These are phyloP conservation scores for Cyclotella sp. DNA, from an alignment of 108 stramenopile species.

Conservation along the genomic window DNA sequence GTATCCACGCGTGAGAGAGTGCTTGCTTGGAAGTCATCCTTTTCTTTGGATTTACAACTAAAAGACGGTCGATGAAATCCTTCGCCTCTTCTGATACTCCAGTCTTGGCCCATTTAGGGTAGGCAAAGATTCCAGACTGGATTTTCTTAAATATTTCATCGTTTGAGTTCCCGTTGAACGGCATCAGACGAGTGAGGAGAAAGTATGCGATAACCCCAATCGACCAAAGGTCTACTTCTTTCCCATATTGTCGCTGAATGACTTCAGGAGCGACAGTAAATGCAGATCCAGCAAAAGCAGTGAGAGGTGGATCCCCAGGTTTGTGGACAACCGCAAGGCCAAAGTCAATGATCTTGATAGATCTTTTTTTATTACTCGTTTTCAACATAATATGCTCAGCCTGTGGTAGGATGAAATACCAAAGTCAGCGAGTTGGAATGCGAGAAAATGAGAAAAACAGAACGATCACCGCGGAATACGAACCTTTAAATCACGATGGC, in stretches of 20 bases:
- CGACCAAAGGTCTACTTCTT: constrained; percentile 45
- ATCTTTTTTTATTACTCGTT: constrained; percentile 44
- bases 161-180: constrained; percentile 41
- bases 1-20: constrained; percentile 42
- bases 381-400: constrained; percentile 89
- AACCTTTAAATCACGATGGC: constrained; percentile 97
- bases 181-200: constrained; percentile 54
- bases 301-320: constrained; percentile 21
- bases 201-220: constrained; percentile 58
- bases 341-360: constrained; percentile 80
- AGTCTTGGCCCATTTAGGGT: constrained; percentile 31
- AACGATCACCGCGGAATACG: constrained; percentile 52
- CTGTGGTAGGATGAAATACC: constrained; percentile 40
- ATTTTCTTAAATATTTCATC: constrained; percentile 45
- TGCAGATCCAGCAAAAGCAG: constrained; percentile 39
- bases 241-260: constrained; percentile 32
- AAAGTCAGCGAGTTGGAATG: background rate
- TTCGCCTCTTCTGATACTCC: constrained; percentile 49
- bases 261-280: constrained; percentile 55
- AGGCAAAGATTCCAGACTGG: constrained; percentile 27
- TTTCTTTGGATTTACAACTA: constrained; percentile 62
- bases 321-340: constrained; percentile 53
- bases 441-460: background rate
- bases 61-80: constrained; percentile 54
- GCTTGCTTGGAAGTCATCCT: constrained; percentile 67